These are phyloP conservation scores for Ambrosia artemisiifolia DNA, from an alignment of 129 eudicot genomes.

Conservation along the genomic window DNA sequence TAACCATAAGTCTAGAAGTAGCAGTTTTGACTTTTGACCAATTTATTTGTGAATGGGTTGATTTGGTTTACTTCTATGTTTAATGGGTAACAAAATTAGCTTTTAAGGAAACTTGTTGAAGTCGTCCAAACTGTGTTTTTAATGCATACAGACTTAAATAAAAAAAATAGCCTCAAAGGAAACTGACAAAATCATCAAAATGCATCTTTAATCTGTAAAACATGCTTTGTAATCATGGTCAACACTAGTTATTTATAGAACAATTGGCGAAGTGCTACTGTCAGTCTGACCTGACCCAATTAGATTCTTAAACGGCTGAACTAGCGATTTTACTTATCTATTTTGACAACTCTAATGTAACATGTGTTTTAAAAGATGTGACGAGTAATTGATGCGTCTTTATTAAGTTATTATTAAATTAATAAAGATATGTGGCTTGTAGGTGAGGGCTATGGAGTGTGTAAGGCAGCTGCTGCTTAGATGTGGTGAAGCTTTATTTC, in stretches of 20 bases:
- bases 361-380: neutral
- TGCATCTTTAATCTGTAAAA: neutral
- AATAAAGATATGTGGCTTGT: conserved; percentile 5
- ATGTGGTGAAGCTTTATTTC: conserved; percentile 84
- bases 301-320: neutral
- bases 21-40: neutral
- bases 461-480: conserved; percentile 90
- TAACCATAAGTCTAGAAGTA: conserved; percentile 8
- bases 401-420: neutral
- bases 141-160: neutral
- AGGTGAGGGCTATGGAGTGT: conserved; percentile 97
- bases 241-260: neutral
- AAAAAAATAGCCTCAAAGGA: neutral
- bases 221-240: neutral
- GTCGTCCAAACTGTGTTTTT: no score
- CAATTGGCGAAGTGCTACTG: neutral
- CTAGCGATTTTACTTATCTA: neutral
- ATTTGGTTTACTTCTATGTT: neutral
- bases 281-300: neutral
- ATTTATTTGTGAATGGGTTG: neutral
- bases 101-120: neutral
- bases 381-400: neutral
- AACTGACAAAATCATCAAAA: neutral
- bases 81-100: neutral
- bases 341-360: neutral